Base-by-base conservation (phyloP, 2,329 filamentous ascomycete genomes). In the Paracamarosporium sp. region DNA sequence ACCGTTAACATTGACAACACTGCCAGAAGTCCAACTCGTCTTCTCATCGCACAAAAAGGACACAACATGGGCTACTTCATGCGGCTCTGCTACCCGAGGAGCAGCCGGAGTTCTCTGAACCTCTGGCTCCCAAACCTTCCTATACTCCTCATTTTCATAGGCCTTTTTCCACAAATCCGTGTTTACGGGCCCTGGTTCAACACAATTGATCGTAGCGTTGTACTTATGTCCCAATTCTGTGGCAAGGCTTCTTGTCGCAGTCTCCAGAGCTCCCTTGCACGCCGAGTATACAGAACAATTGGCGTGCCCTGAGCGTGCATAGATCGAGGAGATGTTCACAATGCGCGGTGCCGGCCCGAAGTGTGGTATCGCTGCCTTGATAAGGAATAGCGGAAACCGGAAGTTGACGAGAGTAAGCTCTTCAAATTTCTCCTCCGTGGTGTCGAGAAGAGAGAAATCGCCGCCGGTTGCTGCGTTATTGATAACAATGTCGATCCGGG, bases 161-260 rank as follows among this genome's bases (percentile, higher is more conserved):
- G 52, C 43, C 28, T 55, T 48, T 20, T 12, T 17, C 52, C 52
- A 64, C 77, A 88, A 78, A 20, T 85, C 83, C 33, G 78, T 86
- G 69, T 81, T 72, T 7, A 87, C 82, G 0, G 85, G 84, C 0
- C 85, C 86, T 0, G 85, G 84, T 17, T 81, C 81, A 4, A 88
- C 80, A 1, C 79, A 76, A 61, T 88, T 88, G 20, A 86, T 85
- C 0, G 85, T 87, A 51, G 82, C 83, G 0, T 84, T 83, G 36
- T 59, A 59, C 51, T 81, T 71, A 1, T 56, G 65, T 0, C 84
- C 85, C 24, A 87, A 70, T 70, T 88, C 85, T 0, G 76, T 75
- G 0, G 86, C 85, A 82, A 12, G 85, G 86, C 35, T 86, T 67
- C 0, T 79, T 82, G 66, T 55, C 28, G 52, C 52, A 38, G 52